Percentiles rank a stretch among this genome's conserved stretches.
These are phyloP conservation scores for Aureobasidium sp. DNA, from an alignment of 2,329 filamentous ascomycete species.

Conservation along the genomic window DNA sequence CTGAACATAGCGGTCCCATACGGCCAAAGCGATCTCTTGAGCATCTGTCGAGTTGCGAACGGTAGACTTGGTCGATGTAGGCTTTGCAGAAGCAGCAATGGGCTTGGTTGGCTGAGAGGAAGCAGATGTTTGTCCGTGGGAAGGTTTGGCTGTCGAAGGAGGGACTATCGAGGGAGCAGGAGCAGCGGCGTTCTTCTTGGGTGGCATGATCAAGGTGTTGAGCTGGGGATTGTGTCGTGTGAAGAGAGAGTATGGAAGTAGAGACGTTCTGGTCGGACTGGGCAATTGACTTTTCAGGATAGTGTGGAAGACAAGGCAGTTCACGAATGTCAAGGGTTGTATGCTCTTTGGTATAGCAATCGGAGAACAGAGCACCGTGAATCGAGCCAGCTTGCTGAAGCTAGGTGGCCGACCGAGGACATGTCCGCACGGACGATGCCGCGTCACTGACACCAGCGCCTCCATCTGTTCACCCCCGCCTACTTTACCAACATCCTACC, in stretches of 20 bases:
- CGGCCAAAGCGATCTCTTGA: constrained; percentile 54
- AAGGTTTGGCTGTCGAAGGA: constrained; percentile 18
- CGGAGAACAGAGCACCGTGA: not conserved
- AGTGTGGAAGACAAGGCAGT: not conserved
- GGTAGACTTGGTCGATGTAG: constrained; percentile 15
- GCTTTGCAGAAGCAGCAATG: constrained; percentile 17
- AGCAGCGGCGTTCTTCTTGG: constrained; percentile 19
- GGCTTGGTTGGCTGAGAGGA: constrained; percentile 18
- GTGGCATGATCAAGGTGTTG: constrained; percentile 19
- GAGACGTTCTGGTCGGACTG: not conserved
- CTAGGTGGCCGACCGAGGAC: not conserved
- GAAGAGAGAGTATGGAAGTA: no score
- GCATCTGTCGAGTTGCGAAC: constrained; percentile 26
- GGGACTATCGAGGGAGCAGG: constrained; percentile 20
- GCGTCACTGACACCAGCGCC: not conserved
- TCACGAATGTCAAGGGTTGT: not conserved
- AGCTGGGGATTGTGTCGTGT: not conserved
- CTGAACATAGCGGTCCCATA: constrained; percentile 70
- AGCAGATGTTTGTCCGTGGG: constrained; percentile 16
- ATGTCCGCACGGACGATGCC: not conserved
- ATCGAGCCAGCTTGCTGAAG: constrained; percentile 2
- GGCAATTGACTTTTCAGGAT: not conserved
- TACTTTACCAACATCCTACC: not conserved
- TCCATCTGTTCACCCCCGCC: not conserved
- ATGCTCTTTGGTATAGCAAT: not conserved